Percentiles rank a stretch among this genome's conserved stretches.
phyloP scores from a whole-genome alignment of 768 basidiomycete species.

The Auricularia auricula-judae region DNA sequence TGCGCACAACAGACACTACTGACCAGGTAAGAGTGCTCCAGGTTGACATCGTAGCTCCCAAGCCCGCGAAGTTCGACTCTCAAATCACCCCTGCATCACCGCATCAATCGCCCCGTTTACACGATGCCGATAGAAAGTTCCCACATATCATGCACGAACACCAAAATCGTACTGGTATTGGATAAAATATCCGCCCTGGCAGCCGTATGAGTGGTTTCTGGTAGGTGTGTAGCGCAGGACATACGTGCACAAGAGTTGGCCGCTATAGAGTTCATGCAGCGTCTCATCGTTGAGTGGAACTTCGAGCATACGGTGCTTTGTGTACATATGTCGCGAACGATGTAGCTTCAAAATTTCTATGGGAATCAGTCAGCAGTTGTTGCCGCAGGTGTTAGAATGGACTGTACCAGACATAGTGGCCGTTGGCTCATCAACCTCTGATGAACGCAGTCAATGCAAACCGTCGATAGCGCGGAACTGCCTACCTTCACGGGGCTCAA shows the following conservation, averaged over 20 bases:
- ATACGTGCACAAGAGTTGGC: constrained; percentile 86
- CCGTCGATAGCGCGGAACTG: neutral
- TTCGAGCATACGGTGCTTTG: constrained; percentile 66
- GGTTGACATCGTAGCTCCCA: constrained; percentile 55
- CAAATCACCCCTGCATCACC: constrained; percentile 63
- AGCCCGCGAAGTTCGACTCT: constrained; percentile 72
- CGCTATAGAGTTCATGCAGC: constrained; percentile 60
- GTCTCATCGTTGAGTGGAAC: constrained; percentile 61
- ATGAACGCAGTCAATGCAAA: neutral
- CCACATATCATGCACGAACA: constrained; percentile 94
- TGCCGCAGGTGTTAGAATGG: neutral
- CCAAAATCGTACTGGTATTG: constrained; percentile 59
- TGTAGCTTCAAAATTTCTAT: constrained; percentile 82
- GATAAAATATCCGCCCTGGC: constrained; percentile 62
- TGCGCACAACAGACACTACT: constrained; percentile 6
- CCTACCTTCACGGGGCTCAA: constrained; percentile 71
- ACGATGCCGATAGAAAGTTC: constrained; percentile 17
- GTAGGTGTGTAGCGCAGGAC: constrained; percentile 17
- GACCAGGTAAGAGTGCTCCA: constrained; percentile 82
- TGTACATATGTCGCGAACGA: constrained; percentile 72
- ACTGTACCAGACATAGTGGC: constrained; percentile 57
- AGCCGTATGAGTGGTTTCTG: constrained; percentile 1
- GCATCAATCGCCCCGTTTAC: neutral
- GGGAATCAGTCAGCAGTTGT: constrained; percentile 3
- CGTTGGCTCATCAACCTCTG: constrained; percentile 51